Evolutionary conservation across 2,329 filamentous ascomycete species (phyloP).

Genomic region (Alternaria rosae): DNA sequence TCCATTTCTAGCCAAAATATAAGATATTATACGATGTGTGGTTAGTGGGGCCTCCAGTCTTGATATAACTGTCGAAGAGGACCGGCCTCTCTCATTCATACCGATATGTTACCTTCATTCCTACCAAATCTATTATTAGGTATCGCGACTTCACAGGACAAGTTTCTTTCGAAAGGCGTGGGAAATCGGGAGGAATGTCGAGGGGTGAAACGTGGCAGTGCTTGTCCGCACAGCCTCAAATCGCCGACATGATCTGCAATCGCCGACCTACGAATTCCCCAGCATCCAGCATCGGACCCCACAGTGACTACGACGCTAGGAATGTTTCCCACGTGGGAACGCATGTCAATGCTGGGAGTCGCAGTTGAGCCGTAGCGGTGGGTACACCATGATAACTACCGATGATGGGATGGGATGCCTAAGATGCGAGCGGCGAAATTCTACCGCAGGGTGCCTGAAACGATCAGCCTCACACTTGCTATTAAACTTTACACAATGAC

Average conservation of each 20-base stretch:
- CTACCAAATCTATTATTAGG: background rate
- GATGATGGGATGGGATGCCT: conserved; percentile 2
- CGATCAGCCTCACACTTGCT: conserved; percentile 1
- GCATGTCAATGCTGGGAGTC: background rate
- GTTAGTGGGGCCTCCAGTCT: background rate
- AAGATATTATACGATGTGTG: background rate
- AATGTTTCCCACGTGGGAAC: background rate
- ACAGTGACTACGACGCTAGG: background rate
- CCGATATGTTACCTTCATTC: background rate
- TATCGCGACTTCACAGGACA: background rate
- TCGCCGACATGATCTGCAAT: conserved; percentile 6
- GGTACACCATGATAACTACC: background rate
- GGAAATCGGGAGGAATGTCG: background rate
- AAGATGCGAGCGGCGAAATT: background rate
- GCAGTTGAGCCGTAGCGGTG: background rate
- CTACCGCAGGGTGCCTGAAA: conserved; percentile 2
- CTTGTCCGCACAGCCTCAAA: conserved; percentile 8
- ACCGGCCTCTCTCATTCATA: background rate
- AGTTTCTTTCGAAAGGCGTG: background rate
- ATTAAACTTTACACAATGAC: background rate
- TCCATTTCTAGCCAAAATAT: background rate
- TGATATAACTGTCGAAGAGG: background rate
- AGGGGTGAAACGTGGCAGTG: conserved; percentile 7
- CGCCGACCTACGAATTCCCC: background rate
- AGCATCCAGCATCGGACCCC: background rate